Evolutionary conservation across 73 alveolate genomes (phyloP).

Genomic region (Paramecium primaurelia): DNA sequence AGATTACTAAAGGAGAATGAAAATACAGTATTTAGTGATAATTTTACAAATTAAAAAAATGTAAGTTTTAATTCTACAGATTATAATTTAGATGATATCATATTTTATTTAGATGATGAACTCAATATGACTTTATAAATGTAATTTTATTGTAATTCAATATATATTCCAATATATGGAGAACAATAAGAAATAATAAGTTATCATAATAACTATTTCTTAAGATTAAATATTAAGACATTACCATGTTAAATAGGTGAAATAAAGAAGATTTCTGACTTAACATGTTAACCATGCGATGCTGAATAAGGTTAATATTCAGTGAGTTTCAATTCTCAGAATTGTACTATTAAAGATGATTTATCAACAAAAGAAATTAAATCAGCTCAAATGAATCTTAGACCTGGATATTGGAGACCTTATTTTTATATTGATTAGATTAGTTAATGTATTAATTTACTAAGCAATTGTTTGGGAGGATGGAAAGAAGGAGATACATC

Average conservation of each 20-base stretch:
- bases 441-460: not conserved
- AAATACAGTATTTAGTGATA: not conserved
- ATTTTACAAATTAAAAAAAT: not conserved
- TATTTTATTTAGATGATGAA: not conserved
- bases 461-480: not conserved
- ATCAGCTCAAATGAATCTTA: not conserved
- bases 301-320: not conserved
- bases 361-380: not conserved
- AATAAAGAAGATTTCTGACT: not conserved
- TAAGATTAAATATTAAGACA: not conserved
- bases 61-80: not conserved
- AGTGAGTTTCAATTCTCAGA: not conserved
- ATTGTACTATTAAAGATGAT: not conserved
- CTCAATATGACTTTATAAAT: not conserved
- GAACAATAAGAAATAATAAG: not conserved
- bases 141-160: not conserved
- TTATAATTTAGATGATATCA: not conserved
- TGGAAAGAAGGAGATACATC: not conserved
- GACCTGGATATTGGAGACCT: not conserved
- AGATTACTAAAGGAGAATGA: not conserved
- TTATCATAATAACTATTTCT: not conserved
- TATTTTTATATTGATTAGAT: not conserved
- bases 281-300: not conserved
- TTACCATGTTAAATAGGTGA: not conserved
- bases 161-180: not conserved